phyloP scores from a whole-genome alignment of 345 rosid species.

The Aurinia saxatilis region DNA sequence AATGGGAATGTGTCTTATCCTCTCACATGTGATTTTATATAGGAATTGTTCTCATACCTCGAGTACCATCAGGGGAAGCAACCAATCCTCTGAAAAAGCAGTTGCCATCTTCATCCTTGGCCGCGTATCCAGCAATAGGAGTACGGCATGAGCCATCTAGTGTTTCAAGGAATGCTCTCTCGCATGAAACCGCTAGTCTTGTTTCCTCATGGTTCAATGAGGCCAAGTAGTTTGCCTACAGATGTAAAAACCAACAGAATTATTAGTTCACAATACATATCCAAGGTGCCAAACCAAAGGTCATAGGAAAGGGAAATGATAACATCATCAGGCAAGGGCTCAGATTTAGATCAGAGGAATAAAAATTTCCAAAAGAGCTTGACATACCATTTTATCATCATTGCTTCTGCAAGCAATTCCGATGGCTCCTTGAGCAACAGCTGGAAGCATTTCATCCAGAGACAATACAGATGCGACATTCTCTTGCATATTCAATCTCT shows the following conservation, averaged over 20 bases:
- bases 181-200: conserved; percentile 82
- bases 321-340: neutral
- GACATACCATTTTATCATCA: conserved; percentile 78
- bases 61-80: conserved; percentile 91
- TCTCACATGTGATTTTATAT: neutral
- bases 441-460: conserved; percentile 94
- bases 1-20: neutral
- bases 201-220: conserved; percentile 92
- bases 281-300: neutral
- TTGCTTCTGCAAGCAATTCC: conserved; percentile 87
- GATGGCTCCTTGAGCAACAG: conserved; percentile 99
- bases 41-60: conserved; percentile 39
- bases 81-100: conserved; percentile 86
- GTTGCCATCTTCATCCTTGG: conserved; percentile 60
- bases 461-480: conserved; percentile 70
- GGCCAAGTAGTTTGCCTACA: conserved; percentile 69
- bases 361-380: neutral
- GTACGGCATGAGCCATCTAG: conserved; percentile 98
- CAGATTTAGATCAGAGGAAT: neutral
- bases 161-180: conserved; percentile 77
- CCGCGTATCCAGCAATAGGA: conserved; percentile 94
- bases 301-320: neutral
- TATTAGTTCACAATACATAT: neutral
- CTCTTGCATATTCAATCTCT: conserved; percentile 83
- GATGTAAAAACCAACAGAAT: neutral